Conservation (phyloP, 768 basidiomycete genomes). For the Trametes cubensis region DNA sequence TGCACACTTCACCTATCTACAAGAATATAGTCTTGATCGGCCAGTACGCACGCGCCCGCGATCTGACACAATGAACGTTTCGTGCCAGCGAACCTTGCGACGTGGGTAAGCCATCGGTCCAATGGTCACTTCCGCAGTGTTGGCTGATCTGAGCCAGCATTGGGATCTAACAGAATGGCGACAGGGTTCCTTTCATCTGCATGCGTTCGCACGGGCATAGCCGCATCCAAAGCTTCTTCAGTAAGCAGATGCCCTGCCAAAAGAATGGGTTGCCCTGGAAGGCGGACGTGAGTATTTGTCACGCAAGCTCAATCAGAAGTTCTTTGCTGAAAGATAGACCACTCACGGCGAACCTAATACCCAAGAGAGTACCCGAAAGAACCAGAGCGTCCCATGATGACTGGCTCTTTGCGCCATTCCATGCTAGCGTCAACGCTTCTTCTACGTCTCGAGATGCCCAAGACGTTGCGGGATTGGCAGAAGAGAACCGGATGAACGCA, state of each 20-base stretch:
- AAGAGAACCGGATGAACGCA: not conserved
- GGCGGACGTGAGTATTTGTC: conserved; percentile 5
- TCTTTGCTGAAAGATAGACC: conserved; percentile 1
- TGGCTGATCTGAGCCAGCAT: conserved; percentile 14
- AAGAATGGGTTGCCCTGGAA: not conserved
- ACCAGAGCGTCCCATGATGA: not conserved
- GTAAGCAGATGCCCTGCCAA: not conserved
- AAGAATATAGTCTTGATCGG: not conserved
- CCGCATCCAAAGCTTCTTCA: conserved; percentile 3
- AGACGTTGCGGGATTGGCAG: conserved; percentile 11
- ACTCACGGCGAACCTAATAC: not conserved
- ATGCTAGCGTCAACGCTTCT: not conserved
- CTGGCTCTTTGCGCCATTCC: not conserved
- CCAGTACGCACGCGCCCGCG: not conserved
- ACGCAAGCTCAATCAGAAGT: conserved; percentile 19
- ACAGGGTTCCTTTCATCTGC: conserved; percentile 20
- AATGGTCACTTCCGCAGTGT: conserved; percentile 9
- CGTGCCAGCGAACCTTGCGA: not conserved
- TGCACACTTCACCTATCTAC: conserved; percentile 1
- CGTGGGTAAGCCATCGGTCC: conserved; percentile 3
- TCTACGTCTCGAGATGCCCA: not conserved
- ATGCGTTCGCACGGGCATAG: conserved; percentile 23
- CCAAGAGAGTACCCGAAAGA: conserved; percentile 2
- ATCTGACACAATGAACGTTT: conserved; percentile 11
- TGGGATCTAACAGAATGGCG: conserved; percentile 21